Conservation (phyloP, 306 rosid species). For the Sechiopsis laciniata region DNA sequence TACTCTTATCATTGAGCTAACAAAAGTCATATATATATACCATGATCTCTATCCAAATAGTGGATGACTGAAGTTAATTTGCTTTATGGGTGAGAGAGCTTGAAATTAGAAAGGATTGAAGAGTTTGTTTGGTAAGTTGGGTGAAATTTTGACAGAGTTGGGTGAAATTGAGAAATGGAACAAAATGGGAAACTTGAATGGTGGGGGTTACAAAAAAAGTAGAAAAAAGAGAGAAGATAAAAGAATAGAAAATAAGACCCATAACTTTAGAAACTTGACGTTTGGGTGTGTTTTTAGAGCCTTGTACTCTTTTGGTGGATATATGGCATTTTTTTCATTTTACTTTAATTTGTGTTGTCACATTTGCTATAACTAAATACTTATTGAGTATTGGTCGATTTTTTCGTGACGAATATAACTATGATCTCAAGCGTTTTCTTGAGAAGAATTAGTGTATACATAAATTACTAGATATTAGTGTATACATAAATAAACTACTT, state of each 20-base stretch:
- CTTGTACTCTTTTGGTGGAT: not conserved
- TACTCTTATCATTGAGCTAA: not conserved
- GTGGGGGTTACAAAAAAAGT: conserved; percentile 16
- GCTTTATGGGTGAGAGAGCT: not conserved
- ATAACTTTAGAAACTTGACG: not conserved
- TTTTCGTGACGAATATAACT: too few species aligned
- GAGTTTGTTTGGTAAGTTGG: not conserved
- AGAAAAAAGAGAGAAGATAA: not conserved
- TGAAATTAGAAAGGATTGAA: not conserved
- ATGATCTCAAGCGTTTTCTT: too few species aligned
- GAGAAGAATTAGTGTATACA: too few species aligned
- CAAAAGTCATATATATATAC: not conserved
- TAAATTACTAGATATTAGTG: too few species aligned
- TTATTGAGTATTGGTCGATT: too few species aligned
- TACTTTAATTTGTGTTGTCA: not conserved
- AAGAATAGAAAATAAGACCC: not conserved
- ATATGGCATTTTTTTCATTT: too few species aligned
- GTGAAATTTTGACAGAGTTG: conserved; percentile 10
- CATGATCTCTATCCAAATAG: not conserved
- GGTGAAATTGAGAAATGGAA: not conserved
- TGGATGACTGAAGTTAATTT: not conserved
- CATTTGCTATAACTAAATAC: not conserved
- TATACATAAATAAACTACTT: too few species aligned
- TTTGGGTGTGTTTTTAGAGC: not conserved
- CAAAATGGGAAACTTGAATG: conserved; percentile 11